These are phyloP conservation scores for Calocybe gambosa DNA, from an alignment of 1,284 basidiomycete species.

Conservation along the genomic window DNA sequence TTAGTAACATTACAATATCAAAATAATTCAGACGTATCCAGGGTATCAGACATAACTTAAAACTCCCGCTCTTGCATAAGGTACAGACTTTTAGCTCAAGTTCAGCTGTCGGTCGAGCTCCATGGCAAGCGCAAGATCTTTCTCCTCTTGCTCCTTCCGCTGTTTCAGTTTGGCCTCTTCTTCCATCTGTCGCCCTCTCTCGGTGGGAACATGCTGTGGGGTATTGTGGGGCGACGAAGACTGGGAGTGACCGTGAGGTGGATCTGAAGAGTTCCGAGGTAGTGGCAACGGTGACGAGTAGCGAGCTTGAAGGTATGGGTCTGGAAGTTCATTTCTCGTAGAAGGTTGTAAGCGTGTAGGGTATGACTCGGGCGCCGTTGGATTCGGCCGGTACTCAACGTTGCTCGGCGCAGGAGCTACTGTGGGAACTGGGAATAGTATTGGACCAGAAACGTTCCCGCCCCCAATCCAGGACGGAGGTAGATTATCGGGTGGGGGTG, in stretches of 20 bases:
- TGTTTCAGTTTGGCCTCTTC: slow-evolving; percentile 26
- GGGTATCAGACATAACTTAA: too few relatives aligned
- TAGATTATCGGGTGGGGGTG: slow-evolving; percentile 5
- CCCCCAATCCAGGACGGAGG: slow-evolving; percentile 4
- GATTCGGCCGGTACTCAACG: background rate
- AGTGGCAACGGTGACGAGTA: slow-evolving; percentile 49
- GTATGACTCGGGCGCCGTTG: background rate
- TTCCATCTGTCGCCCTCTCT: slow-evolving; percentile 21
- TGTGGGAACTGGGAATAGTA: slow-evolving; percentile 26
- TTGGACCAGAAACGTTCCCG: slow-evolving; percentile 2
- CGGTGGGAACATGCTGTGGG: slow-evolving; percentile 19
- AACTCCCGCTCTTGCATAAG: too few relatives aligned
- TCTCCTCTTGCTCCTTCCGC: slow-evolving; percentile 32
- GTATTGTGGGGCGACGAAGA: slow-evolving; percentile 2
- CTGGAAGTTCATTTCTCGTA: slow-evolving; percentile 23
- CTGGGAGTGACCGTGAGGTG: slow-evolving; percentile 1
- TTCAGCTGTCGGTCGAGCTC: slow-evolving; percentile 41
- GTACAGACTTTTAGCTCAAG: slow-evolving; percentile 13
- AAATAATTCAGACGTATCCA: too few relatives aligned
- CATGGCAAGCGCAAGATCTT: slow-evolving; percentile 33
- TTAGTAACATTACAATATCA: too few relatives aligned
- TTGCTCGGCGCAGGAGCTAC: slow-evolving; percentile 13
- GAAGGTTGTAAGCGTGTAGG: slow-evolving; percentile 2
- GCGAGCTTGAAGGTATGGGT: slow-evolving; percentile 37
- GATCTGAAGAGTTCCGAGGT: slow-evolving; percentile 27